phyloP scores from a whole-genome alignment of 2,329 filamentous ascomycete genomes.

The Trichoderma asperellum region DNA sequence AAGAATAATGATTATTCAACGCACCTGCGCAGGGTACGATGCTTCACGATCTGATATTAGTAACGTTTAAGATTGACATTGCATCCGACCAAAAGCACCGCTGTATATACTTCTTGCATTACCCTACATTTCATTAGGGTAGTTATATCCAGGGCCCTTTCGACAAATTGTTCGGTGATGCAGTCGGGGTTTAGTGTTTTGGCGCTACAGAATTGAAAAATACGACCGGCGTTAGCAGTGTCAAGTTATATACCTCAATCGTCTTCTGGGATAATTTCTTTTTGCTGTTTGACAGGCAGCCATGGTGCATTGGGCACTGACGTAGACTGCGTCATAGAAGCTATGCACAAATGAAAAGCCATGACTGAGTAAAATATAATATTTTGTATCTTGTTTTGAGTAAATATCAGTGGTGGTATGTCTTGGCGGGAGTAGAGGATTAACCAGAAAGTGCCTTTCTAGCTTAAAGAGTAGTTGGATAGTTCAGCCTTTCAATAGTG shows the following conservation, averaged over 20 bases:
- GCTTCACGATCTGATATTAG: neutral
- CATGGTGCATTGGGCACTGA: neutral
- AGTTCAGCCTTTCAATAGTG: too few relatives aligned
- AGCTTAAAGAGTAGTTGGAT: neutral
- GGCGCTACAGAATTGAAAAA: neutral
- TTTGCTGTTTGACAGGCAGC: too few relatives aligned
- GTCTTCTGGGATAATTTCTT: too few relatives aligned
- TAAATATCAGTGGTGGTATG: too few relatives aligned
- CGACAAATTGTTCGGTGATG: neutral
- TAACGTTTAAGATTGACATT: neutral
- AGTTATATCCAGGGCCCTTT: neutral
- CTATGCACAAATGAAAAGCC: neutral
- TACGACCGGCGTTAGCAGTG: neutral
- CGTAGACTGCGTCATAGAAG: too few relatives aligned
- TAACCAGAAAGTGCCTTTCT: neutral
- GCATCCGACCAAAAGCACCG: neutral
- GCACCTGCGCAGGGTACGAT: neutral
- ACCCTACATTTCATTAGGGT: neutral
- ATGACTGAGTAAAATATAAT: neutral
- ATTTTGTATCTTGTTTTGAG: neutral
- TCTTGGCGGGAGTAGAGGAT: too few relatives aligned
- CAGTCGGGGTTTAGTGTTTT: neutral
- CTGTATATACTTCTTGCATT: neutral
- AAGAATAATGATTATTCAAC: neutral
- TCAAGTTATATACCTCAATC: too few relatives aligned